Evolutionary conservation across 805 yeast genomes (phyloP), one percentile per base, ranked within the genome.

Genomic region (Metschnikowia matae): DNA sequence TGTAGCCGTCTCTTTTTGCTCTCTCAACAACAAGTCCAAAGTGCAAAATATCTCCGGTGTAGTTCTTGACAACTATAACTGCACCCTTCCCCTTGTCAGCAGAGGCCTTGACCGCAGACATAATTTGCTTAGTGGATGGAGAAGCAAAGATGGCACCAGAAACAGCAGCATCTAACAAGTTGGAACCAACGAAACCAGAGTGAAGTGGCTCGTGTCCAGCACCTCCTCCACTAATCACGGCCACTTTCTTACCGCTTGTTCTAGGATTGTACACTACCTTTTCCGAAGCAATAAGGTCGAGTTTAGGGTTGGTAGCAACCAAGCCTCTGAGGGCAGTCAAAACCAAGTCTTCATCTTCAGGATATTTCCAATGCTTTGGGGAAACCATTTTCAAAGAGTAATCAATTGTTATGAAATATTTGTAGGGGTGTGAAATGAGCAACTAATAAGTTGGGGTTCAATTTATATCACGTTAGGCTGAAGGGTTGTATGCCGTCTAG

Each of bases 141-240:
- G 96, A 89, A 0, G 97, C 97, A 72, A 91, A 91, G n/a, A 89
- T 78, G 48, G 85, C 82, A 35, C 98, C 98, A 48, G 90, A 82
- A 4, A 91, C 96, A 0, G 96, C 97, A 38, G 84, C 95, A 57
- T 87, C 89, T 38, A 91, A 67, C 58, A 86, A 70, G 45, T 95
- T 95, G 13, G 81, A 76, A 11, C 97, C 97, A 20, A 91, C 90
- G 65, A 83, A 91, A 0, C 96, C 97, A 7, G 88, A 91, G 62
- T 92, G 97, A 3, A 90, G 76, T 23, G 97, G 97, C 68, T 91
- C 98, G 63, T 91, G 98, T 44, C 98, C 98, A 13, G 91, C 83
- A 26, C 97, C 97, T 49, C 98, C 98, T 52, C 97, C 97, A 33
- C 96, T 83, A 26, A 91, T 70, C 45, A 91, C 62, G 5, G 88